These are phyloP conservation scores for Eucalyptus guilfoylei DNA, from an alignment of 345 rosid species.

Conservation along the genomic window DNA sequence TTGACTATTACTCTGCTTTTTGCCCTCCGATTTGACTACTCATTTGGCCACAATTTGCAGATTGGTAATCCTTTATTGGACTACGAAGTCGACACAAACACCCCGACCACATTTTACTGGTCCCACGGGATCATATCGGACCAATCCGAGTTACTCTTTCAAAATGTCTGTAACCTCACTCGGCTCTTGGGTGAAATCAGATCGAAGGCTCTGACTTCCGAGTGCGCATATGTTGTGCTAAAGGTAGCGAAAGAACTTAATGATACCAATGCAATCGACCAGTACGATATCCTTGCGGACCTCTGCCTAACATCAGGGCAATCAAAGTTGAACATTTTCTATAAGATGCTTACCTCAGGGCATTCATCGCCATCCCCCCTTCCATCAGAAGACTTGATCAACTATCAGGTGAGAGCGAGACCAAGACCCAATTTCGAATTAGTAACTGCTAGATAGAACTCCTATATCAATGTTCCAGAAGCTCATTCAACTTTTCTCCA, in stretches of 20 bases:
- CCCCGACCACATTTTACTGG: slow-evolving; percentile 9
- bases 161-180: slow-evolving; percentile 9
- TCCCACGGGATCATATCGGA: slow-evolving; percentile 36
- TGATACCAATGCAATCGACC: neutral
- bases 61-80: slow-evolving; percentile 32
- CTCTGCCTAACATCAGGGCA: slow-evolving; percentile 10
- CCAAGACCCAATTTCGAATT: neutral
- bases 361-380: neutral
- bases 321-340: neutral
- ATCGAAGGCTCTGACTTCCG: neutral
- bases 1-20: neutral
- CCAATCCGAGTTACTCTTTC: neutral
- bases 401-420: neutral
- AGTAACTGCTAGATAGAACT: neutral
- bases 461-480: neutral
- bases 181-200: neutral
- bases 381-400: neutral
- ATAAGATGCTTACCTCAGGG: neutral
- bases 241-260: neutral
- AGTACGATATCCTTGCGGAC: slow-evolving; percentile 18
- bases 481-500: neutral
- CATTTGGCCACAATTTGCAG: neutral
- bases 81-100: slow-evolving; percentile 10
- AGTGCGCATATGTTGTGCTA: neutral
- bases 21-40: neutral